Evolutionary conservation across 257 asterid genomes (phyloP).

Genomic region (Solanum virginianum): DNA sequence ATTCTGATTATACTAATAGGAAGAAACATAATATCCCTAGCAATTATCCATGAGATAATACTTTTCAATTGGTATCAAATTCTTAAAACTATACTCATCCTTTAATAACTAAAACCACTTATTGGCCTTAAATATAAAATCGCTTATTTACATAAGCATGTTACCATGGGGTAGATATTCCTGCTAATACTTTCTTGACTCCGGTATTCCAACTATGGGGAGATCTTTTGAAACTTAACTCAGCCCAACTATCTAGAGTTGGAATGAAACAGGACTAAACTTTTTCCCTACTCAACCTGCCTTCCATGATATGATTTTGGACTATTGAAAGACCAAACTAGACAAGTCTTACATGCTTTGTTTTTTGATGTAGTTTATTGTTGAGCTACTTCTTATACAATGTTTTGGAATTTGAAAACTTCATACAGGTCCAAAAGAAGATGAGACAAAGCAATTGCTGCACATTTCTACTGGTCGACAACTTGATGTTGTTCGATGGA

Average conservation of each 20-base stretch:
- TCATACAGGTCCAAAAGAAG: conserved; percentile 38
- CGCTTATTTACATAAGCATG: background rate
- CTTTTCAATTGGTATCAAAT: background rate
- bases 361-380: background rate
- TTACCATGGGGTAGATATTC: background rate
- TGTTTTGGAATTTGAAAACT: background rate
- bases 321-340: background rate
- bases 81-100: background rate
- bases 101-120: background rate
- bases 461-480: conserved; percentile 49
- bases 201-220: background rate
- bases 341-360: background rate
- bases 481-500: conserved; percentile 84
- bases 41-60: background rate
- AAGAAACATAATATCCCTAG: background rate
- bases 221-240: background rate
- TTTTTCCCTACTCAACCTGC: background rate
- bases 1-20: background rate
- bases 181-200: background rate
- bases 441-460: conserved; percentile 66
- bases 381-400: background rate
- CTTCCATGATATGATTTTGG: background rate
- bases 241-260: background rate
- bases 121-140: background rate
- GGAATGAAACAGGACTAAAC: background rate